Base-by-base conservation (phyloP, 148 eudicot genomes). In the Arctostaphylos glauca region DNA sequence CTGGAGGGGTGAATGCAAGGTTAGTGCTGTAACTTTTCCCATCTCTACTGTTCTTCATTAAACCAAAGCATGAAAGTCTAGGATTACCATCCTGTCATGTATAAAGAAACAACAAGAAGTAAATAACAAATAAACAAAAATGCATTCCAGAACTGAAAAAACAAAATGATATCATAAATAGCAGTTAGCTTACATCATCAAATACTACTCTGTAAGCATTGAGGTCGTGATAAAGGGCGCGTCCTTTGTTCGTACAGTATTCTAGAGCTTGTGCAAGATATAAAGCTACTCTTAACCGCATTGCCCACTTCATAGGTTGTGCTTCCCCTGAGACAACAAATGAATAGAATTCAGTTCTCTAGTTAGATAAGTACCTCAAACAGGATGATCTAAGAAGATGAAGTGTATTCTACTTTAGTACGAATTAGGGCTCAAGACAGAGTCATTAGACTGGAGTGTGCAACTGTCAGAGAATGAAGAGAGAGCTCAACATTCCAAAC, bases 1-100 rank as follows among this genome's bases (percentile, higher is more conserved):
- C 98, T 41, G 98, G 98, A 74, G 98, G 98, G 56, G 98, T 96
- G 78, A 96, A 96, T 47, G 98, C 98, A 86, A 96, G 87, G 87
- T 96, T 96, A 76, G 98, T 96, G 86, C 98, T 96, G 72, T 96
- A 96, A 86, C 98, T 96, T 86, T 92, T 96, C 66, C 98, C 98
- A 77, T 96, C 98, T 87, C 98, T 88, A 83, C 98, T 96, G 79
- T 96, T 96, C 91, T 96, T 96, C 98, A 96, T 96, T 85, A 96
- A 93, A 79, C 98, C 98, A 85, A 96, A 96, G 90, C 98, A 96
- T 46, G 98, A 96, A 46, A 96, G 90, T 77, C 98, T 90, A 83
- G 98, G 97, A 86, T 96, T 90, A 58, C 91, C 98, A 62, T 94
- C 97, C 98, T 96, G 84, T 79, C 38, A 31, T 50, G 23, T 12